phyloP scores from a whole-genome alignment of 179 eudicot genomes.

The Gypsophila paniculata region DNA sequence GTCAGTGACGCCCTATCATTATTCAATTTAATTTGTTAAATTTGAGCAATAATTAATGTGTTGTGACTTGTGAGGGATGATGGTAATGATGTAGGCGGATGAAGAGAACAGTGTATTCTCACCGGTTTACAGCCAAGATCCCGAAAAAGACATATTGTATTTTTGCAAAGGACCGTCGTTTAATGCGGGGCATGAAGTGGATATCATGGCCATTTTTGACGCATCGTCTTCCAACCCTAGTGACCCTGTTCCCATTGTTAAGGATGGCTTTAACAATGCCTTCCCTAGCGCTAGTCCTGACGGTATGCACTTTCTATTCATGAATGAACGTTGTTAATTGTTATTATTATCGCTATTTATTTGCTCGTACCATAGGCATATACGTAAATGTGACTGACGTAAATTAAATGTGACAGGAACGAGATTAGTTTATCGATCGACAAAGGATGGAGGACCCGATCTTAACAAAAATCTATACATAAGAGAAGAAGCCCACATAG shows the following conservation, averaged over 20 bases:
- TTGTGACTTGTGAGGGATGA: too few relatives aligned
- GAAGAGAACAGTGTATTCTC: slow-evolving; percentile 5
- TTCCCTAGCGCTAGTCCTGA: not conserved
- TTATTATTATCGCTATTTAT: too few relatives aligned
- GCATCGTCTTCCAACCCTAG: too few relatives aligned
- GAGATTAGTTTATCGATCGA: not conserved
- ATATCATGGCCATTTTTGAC: not conserved
- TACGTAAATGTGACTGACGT: too few relatives aligned
- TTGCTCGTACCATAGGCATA: too few relatives aligned
- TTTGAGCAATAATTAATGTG: too few relatives aligned
- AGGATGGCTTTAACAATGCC: slow-evolving; percentile 3
- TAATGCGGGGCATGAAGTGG: not conserved
- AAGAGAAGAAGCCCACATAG: not conserved
- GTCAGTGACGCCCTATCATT: too few relatives aligned
- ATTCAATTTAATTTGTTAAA: too few relatives aligned
- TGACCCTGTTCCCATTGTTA: too few relatives aligned
- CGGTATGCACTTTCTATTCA: not conserved
- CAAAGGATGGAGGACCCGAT: too few relatives aligned
- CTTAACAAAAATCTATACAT: not conserved
- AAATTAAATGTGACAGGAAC: not conserved
- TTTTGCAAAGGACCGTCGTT: slow-evolving; percentile 5
- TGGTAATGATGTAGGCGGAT: not conserved
- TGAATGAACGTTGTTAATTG: too few relatives aligned
- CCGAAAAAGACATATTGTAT: slow-evolving; percentile 8
- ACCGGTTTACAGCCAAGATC: slow-evolving; percentile 11